These are phyloP conservation scores for Blastobotrys americana DNA, from an alignment of 805 yeast species.

Conservation along the genomic window DNA sequence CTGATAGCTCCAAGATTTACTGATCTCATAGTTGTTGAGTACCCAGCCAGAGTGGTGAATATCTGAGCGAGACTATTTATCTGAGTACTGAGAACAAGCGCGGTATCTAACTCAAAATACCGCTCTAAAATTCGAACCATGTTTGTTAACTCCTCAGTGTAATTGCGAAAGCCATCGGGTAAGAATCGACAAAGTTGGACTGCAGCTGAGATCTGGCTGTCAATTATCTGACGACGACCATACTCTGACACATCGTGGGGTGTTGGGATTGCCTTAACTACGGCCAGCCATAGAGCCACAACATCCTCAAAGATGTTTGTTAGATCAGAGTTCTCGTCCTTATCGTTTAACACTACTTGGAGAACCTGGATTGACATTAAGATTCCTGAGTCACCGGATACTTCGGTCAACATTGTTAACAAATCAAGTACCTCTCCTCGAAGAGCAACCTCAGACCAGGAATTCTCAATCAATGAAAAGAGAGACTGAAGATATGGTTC, in stretches of 20 bases:
- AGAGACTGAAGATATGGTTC: constrained; percentile 20
- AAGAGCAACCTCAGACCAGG: neutral
- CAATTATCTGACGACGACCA: neutral
- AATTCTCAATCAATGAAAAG: neutral
- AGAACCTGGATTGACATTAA: neutral
- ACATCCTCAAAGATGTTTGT: neutral
- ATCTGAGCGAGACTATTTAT: neutral
- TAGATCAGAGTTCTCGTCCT: neutral
- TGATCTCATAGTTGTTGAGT: neutral
- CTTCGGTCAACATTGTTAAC: neutral
- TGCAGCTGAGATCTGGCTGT: neutral
- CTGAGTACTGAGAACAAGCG: neutral
- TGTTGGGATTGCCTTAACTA: neutral
- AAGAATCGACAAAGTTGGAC: neutral
- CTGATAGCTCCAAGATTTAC: neutral
- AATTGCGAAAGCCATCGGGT: constrained; percentile 1
- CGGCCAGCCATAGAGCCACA: neutral
- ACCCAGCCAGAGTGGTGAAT: neutral
- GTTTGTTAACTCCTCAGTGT: constrained; percentile 9
- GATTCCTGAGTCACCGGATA: neutral
- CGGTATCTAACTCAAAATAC: constrained; percentile 9
- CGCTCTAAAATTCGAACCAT: constrained; percentile 5
- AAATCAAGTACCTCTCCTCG: neutral
- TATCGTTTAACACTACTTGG: neutral
- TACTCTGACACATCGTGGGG: neutral